Evolutionary conservation across 176 grass and related monocot species (phyloP).

Genomic region (Sorghum bicolor): DNA sequence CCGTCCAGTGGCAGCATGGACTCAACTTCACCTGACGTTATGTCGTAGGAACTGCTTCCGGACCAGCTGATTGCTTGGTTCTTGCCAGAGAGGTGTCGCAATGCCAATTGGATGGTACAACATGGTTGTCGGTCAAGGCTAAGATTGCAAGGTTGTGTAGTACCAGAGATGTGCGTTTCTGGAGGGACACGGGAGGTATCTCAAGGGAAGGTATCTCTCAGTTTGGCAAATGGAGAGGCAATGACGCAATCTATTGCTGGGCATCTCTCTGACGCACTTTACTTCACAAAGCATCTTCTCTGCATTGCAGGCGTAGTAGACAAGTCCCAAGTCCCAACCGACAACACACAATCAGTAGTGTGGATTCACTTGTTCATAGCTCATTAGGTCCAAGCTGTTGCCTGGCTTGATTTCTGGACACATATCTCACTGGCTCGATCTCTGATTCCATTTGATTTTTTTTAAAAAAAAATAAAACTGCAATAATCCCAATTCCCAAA

Average conservation of each 20-base stretch:
- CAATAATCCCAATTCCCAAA: not conserved
- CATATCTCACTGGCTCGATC: not conserved
- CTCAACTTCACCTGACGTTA: too few relatives aligned
- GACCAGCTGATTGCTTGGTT: not conserved
- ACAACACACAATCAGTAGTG: not conserved
- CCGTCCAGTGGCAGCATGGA: too few relatives aligned
- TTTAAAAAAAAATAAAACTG: not conserved
- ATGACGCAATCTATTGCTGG: not conserved
- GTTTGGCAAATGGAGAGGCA: slow-evolving; percentile 6
- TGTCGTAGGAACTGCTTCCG: too few relatives aligned
- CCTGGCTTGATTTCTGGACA: not conserved
- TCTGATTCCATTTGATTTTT: not conserved
- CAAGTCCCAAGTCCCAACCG: not conserved
- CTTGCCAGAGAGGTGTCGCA: not conserved
- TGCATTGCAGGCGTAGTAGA: not conserved
- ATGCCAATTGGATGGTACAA: not conserved
- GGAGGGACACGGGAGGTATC: slow-evolving; percentile 15
- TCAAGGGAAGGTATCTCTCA: slow-evolving; percentile 13
- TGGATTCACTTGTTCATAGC: not conserved
- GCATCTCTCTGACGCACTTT: not conserved
- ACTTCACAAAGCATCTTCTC: not conserved
- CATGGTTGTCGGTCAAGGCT: not conserved
- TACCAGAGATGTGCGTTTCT: not conserved
- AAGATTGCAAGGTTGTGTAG: not conserved
- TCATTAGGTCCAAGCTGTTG: not conserved